These are phyloP conservation scores for Scutellaria minor DNA, from an alignment of 257 asterid species.

Conservation along the genomic window DNA sequence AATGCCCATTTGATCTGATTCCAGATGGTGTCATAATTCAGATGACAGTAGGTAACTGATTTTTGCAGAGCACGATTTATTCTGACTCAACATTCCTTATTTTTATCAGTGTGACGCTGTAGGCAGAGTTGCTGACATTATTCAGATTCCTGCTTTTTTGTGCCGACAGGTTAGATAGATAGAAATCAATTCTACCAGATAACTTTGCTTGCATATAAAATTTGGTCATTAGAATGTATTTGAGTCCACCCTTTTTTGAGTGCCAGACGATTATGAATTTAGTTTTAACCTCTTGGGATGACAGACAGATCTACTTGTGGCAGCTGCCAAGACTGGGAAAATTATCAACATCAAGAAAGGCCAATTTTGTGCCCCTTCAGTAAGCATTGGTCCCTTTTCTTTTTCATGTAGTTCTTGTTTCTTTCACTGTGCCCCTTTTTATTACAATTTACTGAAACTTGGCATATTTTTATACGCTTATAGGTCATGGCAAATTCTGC, in stretches of 20 bases:
- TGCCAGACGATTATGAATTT: too few relatives aligned
- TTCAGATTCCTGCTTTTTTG: slow-evolving; percentile 97
- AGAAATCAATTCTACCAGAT: not conserved
- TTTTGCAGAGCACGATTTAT: slow-evolving; percentile 4
- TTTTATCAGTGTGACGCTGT: slow-evolving; percentile 87
- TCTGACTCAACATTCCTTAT: not conserved
- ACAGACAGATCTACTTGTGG: slow-evolving; percentile 93
- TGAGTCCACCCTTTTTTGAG: too few relatives aligned
- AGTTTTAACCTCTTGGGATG: not conserved
- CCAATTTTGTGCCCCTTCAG: slow-evolving; percentile 94
- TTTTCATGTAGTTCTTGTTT: not conserved
- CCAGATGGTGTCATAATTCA: too few relatives aligned
- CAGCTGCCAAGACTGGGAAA: slow-evolving; percentile 90
- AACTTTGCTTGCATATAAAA: not conserved
- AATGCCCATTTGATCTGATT: too few relatives aligned
- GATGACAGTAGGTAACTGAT: too few relatives aligned
- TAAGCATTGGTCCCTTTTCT: slow-evolving; percentile 29
- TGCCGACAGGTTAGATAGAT: slow-evolving; percentile 80
- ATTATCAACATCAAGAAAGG: slow-evolving; percentile 93
- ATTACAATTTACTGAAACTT: not conserved
- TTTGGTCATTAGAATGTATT: not conserved
- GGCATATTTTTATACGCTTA: slow-evolving; percentile 21
- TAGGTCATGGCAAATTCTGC: slow-evolving; percentile 96
- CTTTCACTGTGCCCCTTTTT: not conserved
- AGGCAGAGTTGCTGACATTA: slow-evolving; percentile 92